Percentiles rank a stretch among this genome's conserved stretches.
Evolutionary conservation across 2,329 filamentous ascomycete genomes (phyloP).

Genomic region (Hansfordia pulvinata): DNA sequence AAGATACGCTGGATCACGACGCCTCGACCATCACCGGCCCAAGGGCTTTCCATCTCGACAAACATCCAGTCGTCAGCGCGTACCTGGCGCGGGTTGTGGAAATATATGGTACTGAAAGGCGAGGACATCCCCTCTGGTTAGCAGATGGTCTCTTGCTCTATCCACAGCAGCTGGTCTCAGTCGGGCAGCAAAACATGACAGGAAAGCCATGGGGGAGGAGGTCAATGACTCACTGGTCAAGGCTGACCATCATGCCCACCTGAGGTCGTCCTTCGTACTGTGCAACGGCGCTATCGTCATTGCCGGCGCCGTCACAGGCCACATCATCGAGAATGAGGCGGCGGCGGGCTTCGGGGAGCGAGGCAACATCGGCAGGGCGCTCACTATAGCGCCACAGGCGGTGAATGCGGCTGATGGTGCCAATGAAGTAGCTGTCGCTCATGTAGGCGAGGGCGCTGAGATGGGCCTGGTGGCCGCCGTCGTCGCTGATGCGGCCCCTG

Average conservation of each 20-base stretch:
- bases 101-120: conserved; percentile 40
- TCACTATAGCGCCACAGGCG: conserved; percentile 61
- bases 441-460: conserved; percentile 85
- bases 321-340: conserved; percentile 22
- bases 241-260: conserved; percentile 73
- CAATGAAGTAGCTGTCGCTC: conserved; percentile 86
- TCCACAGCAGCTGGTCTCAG: too few relatives aligned
- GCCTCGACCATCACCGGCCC: conserved; percentile 65
- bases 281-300: too few relatives aligned
- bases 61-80: conserved; percentile 66
- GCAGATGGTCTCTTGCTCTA: too few relatives aligned
- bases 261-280: conserved; percentile 37
- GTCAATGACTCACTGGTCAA: conserved; percentile 47
- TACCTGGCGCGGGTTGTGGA: conserved; percentile 45
- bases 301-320: conserved; percentile 28
- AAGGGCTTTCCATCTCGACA: conserved; percentile 66
- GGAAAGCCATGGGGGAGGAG: conserved; percentile 1
- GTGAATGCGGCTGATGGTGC: conserved; percentile 72
- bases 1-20: conserved; percentile 67
- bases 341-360: conserved; percentile 26
- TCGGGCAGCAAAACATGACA: neutral
- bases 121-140: neutral
- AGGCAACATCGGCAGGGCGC: conserved; percentile 36
- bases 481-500: conserved; percentile 57
- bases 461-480: conserved; percentile 67